Conservation (phyloP, 352 stramenopile species). For the Globisporangium middletonii region DNA sequence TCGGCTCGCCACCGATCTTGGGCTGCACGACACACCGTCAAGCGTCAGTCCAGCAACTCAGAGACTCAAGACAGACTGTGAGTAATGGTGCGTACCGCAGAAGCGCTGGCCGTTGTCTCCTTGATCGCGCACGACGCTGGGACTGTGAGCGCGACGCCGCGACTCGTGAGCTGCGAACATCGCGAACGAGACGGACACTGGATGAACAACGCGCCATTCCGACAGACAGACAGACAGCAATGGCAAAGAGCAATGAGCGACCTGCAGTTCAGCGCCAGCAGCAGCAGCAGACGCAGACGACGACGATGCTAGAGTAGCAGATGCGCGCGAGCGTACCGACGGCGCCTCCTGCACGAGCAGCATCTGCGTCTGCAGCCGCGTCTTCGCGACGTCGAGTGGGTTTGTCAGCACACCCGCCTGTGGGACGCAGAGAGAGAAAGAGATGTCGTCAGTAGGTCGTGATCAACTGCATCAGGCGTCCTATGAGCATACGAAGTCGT, state of each 20-base stretch:
- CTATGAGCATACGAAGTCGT: constrained; percentile 13
- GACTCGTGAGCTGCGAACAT: constrained; percentile 67
- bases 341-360: constrained; percentile 55
- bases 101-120: constrained; percentile 16
- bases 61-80: neutral
- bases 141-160: constrained; percentile 56
- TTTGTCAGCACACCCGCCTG: constrained; percentile 90
- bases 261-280: constrained; percentile 40
- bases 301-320: neutral
- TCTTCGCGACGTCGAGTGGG: constrained; percentile 99
- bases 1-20: constrained; percentile 28
- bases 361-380: constrained; percentile 93
- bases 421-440: neutral
- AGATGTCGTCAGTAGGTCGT: neutral
- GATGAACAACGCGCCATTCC: constrained; percentile 28
- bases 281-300: constrained; percentile 5
- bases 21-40: constrained; percentile 2
- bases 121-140: constrained; percentile 53
- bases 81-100: neutral
- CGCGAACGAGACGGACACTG: constrained; percentile 68
- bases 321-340: constrained; percentile 37
- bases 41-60: neutral
- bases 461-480: neutral
- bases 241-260: constrained; percentile 7
- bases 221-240: no score